Percentiles rank a stretch among this genome's conserved stretches.
These are phyloP conservation scores for Chamaecrista fasciculata DNA, from an alignment of 306 rosid genomes.

Conservation along the genomic window DNA sequence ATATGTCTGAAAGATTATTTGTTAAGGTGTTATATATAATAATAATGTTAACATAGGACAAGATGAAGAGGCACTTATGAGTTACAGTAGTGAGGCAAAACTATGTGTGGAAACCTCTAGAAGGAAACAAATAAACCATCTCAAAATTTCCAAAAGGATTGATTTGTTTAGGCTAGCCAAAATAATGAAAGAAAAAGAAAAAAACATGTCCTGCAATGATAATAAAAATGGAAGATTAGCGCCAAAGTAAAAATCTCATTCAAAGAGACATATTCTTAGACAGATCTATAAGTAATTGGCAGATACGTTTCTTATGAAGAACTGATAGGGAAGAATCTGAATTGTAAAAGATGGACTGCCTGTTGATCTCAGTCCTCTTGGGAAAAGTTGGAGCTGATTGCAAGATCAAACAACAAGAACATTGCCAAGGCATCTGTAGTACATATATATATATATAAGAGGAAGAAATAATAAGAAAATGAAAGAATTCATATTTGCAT, in stretches of 20 bases:
- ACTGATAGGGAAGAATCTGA: slow-evolving; percentile 44
- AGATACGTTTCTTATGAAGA: slow-evolving; percentile 74
- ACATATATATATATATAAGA: too few relatives aligned
- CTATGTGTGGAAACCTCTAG: background rate
- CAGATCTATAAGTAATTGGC: slow-evolving; percentile 1
- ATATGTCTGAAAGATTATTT: slow-evolving; percentile 53
- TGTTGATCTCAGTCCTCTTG: slow-evolving; percentile 49
- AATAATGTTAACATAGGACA: background rate
- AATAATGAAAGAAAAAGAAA: background rate
- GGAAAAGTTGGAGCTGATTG: slow-evolving; percentile 38
- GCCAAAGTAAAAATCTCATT: background rate
- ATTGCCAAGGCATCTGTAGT: slow-evolving; percentile 44
- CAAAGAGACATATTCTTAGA: background rate
- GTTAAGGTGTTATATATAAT: slow-evolving; percentile 47
- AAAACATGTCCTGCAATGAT: background rate
- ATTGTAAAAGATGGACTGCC: slow-evolving; percentile 57
- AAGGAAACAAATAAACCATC: background rate
- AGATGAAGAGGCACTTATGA: slow-evolving; percentile 1
- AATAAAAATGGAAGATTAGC: slow-evolving; percentile 3
- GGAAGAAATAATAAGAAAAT: background rate
- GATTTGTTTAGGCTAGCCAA: slow-evolving; percentile 2
- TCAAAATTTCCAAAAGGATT: slow-evolving; percentile 5
- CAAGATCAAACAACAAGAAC: slow-evolving; percentile 48
- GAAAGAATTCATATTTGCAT: slow-evolving; percentile 6
- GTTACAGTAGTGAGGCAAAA: slow-evolving; percentile 7